Evolutionary conservation across 345 rosid species (phyloP), one percentile per base, ranked within the genome.

Genomic region (Bruguiera sexangula): DNA sequence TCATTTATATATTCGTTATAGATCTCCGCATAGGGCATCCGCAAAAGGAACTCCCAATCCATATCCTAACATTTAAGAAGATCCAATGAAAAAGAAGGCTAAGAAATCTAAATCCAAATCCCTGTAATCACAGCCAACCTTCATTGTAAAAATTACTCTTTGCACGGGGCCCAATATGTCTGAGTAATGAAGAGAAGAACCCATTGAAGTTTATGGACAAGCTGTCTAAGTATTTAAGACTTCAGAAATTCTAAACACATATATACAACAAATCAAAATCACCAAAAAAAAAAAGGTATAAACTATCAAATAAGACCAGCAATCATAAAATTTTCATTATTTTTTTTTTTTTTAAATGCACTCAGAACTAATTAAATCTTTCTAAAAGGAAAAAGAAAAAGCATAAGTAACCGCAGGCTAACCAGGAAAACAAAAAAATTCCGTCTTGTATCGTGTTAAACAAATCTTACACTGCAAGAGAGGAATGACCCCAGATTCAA

Each of bases 1-100:
- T 91, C 98, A 73, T 89, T 94, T 57, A 94, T 91, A 59, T 94
- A 96, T 81, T 94, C 97, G 54, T 94, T 94, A 69, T 91, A 94
- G 18, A 94, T 94, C 83, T 94, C 98, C 85, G 91, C 73, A 65
- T 89, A 94, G 1, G 98, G 91, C 96, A 94, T 89, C 36, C 96
- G 87, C 74, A 94, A 62, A 54, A 94, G 87, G 75, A 91, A 94
- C 82, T 94, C 98, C 63, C 97, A 82, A 60, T 83, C 88, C 56
- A 61, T 74, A 43, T 83, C 93, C 97, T 94, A 61, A 39, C 53
- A 53, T 20, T 36, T 6, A 10, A 2, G 68, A 63, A 18, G 74
- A 64, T 22, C 43, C n/a, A 26, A 24, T 63, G 51, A 11, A 71
- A 72, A 26, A 6, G 34, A 18, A 9, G 20, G 2, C 24, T 22